Percentiles rank a stretch among this genome's conserved stretches.
Evolutionary conservation across 108 stramenopile species (phyloP).

Genomic region (Pseudonitzschia pungens): DNA sequence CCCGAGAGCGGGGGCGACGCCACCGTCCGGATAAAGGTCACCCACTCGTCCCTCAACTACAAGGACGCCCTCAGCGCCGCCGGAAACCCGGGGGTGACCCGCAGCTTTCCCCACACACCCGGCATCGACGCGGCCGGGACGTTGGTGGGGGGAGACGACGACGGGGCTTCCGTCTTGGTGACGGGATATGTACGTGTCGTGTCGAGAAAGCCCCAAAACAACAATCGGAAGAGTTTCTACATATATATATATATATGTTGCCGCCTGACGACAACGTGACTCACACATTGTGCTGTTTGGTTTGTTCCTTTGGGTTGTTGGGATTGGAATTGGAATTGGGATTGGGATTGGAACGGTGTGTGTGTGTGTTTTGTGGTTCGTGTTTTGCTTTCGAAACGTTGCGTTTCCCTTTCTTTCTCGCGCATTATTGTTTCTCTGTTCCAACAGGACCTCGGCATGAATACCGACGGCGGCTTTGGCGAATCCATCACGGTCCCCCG

Average conservation of each 20-base stretch:
- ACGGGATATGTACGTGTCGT: conserved; percentile 24
- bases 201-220: no score
- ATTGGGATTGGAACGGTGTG: no score
- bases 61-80: conserved; percentile 38
- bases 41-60: conserved; percentile 39
- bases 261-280: neutral
- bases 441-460: conserved; percentile 25
- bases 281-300: neutral
- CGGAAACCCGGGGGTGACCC: conserved; percentile 24
- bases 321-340: neutral
- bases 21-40: conserved; percentile 22
- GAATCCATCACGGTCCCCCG: conserved; percentile 20
- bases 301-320: no score
- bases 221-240: no score
- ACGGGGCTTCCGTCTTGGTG: conserved; percentile 12
- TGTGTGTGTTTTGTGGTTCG: no score
- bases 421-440: no score
- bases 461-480: conserved; percentile 35
- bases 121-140: conserved; percentile 44
- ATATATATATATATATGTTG: no score
- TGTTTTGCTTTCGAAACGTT: no score
- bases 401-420: neutral
- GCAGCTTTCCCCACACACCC: conserved; percentile 29
- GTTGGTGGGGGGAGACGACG: neutral
- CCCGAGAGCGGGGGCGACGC: neutral